Evolutionary conservation across 768 basidiomycete species (phyloP).

Genomic region (Lentinula lateritia): DNA sequence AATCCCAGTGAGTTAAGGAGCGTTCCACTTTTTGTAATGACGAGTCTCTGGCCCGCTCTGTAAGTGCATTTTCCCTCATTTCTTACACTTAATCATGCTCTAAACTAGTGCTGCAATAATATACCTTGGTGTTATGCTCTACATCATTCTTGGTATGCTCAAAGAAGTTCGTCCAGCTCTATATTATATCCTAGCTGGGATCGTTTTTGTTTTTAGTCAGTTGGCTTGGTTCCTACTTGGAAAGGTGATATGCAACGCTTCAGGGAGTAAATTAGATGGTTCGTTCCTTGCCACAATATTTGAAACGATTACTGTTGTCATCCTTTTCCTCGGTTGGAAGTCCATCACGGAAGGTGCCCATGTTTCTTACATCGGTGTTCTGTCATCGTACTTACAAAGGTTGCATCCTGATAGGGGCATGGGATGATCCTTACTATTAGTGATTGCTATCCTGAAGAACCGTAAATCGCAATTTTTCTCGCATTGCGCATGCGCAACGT

Average conservation of each 20-base stretch:
- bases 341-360: constrained; percentile 81
- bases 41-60: constrained; percentile 74
- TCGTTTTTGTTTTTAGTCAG: constrained; percentile 76
- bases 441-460: not conserved
- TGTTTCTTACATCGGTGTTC: not conserved
- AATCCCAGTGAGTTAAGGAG: constrained; percentile 54
- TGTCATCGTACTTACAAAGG: not conserved
- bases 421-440: not conserved
- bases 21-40: constrained; percentile 76
- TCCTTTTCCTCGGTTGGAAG: constrained; percentile 76
- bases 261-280: constrained; percentile 72
- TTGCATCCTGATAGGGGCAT: not conserved
- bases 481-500: not conserved
- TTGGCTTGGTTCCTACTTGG: constrained; percentile 79
- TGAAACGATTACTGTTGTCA: constrained; percentile 67
- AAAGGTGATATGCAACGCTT: constrained; percentile 64
- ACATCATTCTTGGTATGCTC: constrained; percentile 71
- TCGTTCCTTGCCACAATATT: constrained; percentile 82
- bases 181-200: constrained; percentile 66
- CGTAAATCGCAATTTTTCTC: not conserved
- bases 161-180: constrained; percentile 76
- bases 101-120: constrained; percentile 50
- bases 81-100: not conserved
- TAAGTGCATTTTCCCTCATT: constrained; percentile 31
- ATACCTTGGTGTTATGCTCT: constrained; percentile 74